phyloP scores from a whole-genome alignment of 2,329 filamentous ascomycete species.

The Sphaerulina vaccinii region DNA sequence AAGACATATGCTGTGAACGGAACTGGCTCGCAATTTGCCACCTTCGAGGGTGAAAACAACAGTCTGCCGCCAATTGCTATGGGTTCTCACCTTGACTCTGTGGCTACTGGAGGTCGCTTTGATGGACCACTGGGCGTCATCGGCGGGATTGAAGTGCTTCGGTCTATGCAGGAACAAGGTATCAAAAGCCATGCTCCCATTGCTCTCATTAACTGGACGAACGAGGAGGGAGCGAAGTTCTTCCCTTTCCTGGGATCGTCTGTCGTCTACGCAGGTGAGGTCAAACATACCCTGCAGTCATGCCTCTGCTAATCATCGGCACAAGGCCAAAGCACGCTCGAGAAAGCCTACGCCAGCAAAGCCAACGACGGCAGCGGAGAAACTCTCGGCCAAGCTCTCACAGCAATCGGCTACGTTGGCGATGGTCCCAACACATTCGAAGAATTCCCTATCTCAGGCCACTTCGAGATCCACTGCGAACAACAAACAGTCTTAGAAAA shows the following conservation, averaged over 20 bases:
- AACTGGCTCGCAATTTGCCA: constrained; percentile 31
- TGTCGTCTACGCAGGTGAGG: constrained; percentile 28
- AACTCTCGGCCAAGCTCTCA: constrained; percentile 34
- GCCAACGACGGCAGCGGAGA: constrained; percentile 23
- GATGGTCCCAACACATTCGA: constrained; percentile 28
- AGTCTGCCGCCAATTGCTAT: constrained; percentile 32
- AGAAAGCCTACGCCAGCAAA: constrained; percentile 32
- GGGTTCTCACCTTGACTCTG: constrained; percentile 27
- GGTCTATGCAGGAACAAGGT: constrained; percentile 36
- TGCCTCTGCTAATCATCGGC: no score
- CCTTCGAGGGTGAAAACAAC: constrained; percentile 24
- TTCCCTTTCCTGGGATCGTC: constrained; percentile 25
- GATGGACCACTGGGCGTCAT: constrained; percentile 25
- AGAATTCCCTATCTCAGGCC: constrained; percentile 29
- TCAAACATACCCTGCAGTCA: neutral
- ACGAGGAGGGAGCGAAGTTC: constrained; percentile 31
- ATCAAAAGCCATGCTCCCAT: constrained; percentile 30
- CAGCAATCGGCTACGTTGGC: constrained; percentile 37
- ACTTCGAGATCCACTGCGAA: constrained; percentile 33
- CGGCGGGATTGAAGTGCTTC: constrained; percentile 24
- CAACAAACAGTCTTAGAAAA: constrained; percentile 26
- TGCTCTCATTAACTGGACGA: constrained; percentile 35
- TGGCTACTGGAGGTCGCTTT: constrained; percentile 25
- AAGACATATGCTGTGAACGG: constrained; percentile 30
- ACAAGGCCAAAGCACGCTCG: constrained; percentile 14